phyloP scores from a whole-genome alignment of 148 eudicot genomes.

The Rhododendron mucronatum region DNA sequence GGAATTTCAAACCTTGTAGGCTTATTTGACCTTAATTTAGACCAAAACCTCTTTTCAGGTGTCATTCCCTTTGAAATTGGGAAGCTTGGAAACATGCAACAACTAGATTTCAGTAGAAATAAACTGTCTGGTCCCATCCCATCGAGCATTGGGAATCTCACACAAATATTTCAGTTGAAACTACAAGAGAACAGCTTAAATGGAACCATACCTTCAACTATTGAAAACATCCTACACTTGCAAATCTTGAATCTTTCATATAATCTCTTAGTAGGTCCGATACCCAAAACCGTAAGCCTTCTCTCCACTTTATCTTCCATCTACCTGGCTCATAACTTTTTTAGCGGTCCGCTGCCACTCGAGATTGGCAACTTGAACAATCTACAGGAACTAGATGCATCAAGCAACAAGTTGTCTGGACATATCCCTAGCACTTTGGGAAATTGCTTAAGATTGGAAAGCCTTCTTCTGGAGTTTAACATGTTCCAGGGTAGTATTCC shows the following conservation, averaged over 20 bases:
- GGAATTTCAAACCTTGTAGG: constrained; percentile 15
- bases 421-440: background rate
- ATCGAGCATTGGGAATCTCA: constrained; percentile 8
- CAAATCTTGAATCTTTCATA: background rate
- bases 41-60: constrained; percentile 3
- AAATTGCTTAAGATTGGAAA: background rate
- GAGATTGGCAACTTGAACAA: background rate
- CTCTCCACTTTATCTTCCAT: background rate
- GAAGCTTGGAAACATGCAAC: constrained; percentile 12
- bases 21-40: background rate
- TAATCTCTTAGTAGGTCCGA: background rate
- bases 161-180: background rate
- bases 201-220: constrained; percentile 18
- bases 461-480: background rate
- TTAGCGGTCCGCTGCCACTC: background rate
- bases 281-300: background rate
- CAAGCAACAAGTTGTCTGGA: background rate
- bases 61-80: constrained; percentile 21
- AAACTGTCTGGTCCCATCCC: constrained; percentile 12
- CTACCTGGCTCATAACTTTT: background rate
- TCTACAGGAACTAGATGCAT: background rate
- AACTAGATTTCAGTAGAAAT: background rate
- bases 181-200: constrained; percentile 9
- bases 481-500: background rate
- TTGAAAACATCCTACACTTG: constrained; percentile 6